A percentile compares a stretch with the other conserved stretches of the same genome.
Evolutionary conservation across 2,329 filamentous ascomycete species (phyloP).

Genomic region (Paradendryphiella salina): DNA sequence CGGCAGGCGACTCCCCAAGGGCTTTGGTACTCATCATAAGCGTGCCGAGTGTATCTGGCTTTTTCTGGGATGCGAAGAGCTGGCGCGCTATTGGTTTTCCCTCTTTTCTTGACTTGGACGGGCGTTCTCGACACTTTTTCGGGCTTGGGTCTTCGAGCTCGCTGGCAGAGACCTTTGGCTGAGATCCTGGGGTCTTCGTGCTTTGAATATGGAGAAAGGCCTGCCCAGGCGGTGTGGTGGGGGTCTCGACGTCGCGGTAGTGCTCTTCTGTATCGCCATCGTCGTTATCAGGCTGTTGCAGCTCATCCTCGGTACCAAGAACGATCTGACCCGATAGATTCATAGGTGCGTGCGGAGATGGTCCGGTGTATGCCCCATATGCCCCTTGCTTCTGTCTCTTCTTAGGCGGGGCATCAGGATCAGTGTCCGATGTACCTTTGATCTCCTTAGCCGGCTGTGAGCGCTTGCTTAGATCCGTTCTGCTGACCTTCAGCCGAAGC

Average conservation of each 20-base stretch:
- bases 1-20: background rate
- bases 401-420: conserved; percentile 2
- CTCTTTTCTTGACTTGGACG: background rate
- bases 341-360: background rate
- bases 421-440: conserved; percentile 6
- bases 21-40: background rate
- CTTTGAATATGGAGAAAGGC: background rate
- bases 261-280: background rate
- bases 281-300: background rate
- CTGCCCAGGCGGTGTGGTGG: background rate
- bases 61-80: background rate
- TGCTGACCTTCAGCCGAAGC: background rate
- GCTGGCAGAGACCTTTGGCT: background rate
- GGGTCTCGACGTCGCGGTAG: background rate
- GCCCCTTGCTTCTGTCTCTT: conserved; percentile 10
- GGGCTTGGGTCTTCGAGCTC: background rate
- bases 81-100: background rate
- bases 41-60: background rate
- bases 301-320: background rate
- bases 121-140: background rate
- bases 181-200: background rate
- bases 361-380: background rate
- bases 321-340: background rate
- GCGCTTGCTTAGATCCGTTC: background rate
- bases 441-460: background rate